Conservation (phyloP, 768 basidiomycete genomes). For the Ephemerocybe angulata region DNA sequence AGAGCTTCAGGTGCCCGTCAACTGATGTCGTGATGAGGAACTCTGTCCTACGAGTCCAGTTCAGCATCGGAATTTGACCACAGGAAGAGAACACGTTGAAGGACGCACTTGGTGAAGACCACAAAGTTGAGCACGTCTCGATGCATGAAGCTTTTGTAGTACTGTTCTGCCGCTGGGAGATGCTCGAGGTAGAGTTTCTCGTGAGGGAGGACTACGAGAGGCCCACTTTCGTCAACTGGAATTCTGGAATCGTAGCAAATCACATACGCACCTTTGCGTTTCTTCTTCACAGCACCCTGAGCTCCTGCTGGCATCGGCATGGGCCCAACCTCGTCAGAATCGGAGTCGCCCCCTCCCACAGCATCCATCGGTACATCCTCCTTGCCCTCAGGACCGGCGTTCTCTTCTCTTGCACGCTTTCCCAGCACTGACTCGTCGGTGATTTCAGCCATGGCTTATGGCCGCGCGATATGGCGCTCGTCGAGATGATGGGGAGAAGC, state of each 20-base stretch:
- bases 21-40: conserved; percentile 93
- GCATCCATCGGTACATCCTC: conserved; percentile 35
- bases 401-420: conserved; percentile 49
- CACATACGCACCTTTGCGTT: conserved; percentile 66
- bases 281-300: conserved; percentile 45
- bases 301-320: conserved; percentile 73
- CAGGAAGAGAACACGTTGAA: neutral
- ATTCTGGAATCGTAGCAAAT: neutral
- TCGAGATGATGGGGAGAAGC: neutral
- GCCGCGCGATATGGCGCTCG: neutral
- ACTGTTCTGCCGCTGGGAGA: conserved; percentile 87
- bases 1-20: conserved; percentile 95
- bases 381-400: conserved; percentile 13
- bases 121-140: conserved; percentile 87
- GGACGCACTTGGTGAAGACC: conserved; percentile 76
- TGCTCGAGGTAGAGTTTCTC: conserved; percentile 92
- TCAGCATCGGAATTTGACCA: neutral
- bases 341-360: conserved; percentile 42
- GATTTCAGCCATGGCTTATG: conserved; percentile 22
- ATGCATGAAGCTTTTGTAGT: conserved; percentile 98
- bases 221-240: neutral
- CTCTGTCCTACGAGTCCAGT: conserved; percentile 52
- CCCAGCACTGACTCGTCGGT: conserved; percentile 56
- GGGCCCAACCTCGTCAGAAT: conserved; percentile 81
- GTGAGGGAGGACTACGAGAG: conserved; percentile 75